These are phyloP conservation scores for Hemerocallis citrina DNA, from an alignment of 106 monocot species.

Conservation along the genomic window DNA sequence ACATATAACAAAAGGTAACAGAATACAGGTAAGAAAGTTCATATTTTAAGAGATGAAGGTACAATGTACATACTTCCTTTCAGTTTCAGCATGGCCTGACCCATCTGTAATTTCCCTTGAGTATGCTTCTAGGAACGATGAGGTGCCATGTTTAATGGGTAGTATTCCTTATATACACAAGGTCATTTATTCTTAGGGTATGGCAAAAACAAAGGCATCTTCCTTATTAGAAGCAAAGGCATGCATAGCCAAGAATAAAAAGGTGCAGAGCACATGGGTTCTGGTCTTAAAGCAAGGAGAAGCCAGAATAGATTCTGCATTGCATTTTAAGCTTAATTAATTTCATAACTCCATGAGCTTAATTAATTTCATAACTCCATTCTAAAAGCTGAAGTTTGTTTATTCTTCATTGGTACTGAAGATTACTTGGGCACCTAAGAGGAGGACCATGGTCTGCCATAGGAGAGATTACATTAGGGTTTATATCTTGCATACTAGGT, in stretches of 20 bases:
- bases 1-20: background rate
- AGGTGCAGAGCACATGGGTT: background rate
- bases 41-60: background rate
- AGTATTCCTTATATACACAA: background rate
- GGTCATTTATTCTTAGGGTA: conserved; percentile 6
- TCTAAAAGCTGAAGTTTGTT: too few species aligned
- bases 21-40: background rate
- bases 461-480: too few species aligned
- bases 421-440: too few species aligned
- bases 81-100: conserved; percentile 5
- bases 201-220: background rate
- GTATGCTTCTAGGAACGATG: background rate
- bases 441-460: too few species aligned
- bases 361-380: too few species aligned
- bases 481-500: too few species aligned
- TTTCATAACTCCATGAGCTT: too few species aligned
- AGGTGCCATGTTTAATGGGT: background rate
- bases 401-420: too few species aligned
- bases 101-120: background rate
- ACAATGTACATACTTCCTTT: background rate
- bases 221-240: background rate
- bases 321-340: too few species aligned
- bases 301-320: conserved; percentile 4
- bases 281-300: background rate
- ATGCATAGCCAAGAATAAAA: background rate